Percentiles rank a stretch among this genome's conserved stretches.
phyloP scores from a whole-genome alignment of 192 early-diverging fungal genomes.

The Coemansia sp. region DNA sequence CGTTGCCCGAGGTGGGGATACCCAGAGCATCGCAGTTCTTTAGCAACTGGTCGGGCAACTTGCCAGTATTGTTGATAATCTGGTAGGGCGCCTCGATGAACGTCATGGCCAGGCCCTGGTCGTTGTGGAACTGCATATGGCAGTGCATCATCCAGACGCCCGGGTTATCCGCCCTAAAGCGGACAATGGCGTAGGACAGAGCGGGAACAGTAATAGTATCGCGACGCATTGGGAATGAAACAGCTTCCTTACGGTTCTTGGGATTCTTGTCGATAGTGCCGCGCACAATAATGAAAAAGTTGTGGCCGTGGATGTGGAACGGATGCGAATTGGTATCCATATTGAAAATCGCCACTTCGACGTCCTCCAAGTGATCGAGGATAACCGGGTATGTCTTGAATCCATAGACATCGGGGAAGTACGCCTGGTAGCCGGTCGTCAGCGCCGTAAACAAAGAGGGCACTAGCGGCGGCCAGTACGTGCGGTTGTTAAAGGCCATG shows the following conservation, averaged over 20 bases:
- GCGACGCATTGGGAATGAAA: constrained; percentile 54
- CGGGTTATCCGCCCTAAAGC: constrained; percentile 80
- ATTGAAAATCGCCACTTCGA: constrained; percentile 80
- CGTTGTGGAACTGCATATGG: constrained; percentile 63
- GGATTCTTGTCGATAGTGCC: constrained; percentile 43
- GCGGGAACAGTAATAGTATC: constrained; percentile 71
- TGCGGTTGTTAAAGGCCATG: constrained; percentile 74
- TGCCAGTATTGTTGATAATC: constrained; percentile 39
- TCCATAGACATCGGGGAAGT: constrained; percentile 63
- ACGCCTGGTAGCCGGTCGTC: constrained; percentile 59
- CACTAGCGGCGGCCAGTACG: constrained; percentile 62
- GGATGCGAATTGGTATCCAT: constrained; percentile 69
- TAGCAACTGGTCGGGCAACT: constrained; percentile 54
- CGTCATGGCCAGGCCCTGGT: constrained; percentile 66
- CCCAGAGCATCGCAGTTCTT: constrained; percentile 64
- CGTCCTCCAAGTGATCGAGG: constrained; percentile 59
- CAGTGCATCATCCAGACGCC: constrained; percentile 87
- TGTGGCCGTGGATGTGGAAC: constrained; percentile 88
- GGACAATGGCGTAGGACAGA: constrained; percentile 61
- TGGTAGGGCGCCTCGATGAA: constrained; percentile 70
- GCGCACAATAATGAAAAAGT: constrained; percentile 69
- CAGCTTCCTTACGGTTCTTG: constrained; percentile 15
- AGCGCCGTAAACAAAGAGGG: constrained; percentile 68
- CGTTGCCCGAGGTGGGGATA: constrained; percentile 67
- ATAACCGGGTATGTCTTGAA: constrained; percentile 62